These are phyloP conservation scores for Neophaeococcomyces mojaviensis DNA, from an alignment of 2,329 filamentous ascomycete species.

Conservation along the genomic window DNA sequence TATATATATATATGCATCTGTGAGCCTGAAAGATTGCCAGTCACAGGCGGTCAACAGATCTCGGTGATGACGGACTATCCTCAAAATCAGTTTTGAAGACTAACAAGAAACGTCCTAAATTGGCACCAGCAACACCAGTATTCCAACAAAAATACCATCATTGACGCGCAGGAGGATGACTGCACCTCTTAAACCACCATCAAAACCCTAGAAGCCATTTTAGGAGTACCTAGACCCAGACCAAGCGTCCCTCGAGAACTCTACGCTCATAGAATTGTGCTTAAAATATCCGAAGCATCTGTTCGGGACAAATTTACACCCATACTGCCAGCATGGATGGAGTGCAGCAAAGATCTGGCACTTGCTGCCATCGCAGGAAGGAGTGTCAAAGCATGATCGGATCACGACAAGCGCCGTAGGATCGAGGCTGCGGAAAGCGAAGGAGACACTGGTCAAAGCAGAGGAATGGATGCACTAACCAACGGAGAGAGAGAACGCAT, in stretches of 20 bases:
- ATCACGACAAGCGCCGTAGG: neutral
- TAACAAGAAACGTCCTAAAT: too few species aligned
- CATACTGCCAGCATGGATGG: neutral
- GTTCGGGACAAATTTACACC: constrained; percentile 2
- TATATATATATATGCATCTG: too few species aligned
- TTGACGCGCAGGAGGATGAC: neutral
- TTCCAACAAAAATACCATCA: too few species aligned
- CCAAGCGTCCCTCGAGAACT: neutral
- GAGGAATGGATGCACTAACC: neutral
- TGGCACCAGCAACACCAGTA: too few species aligned
- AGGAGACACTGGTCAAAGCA: neutral
- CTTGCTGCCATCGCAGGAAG: neutral
- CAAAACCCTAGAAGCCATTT: neutral
- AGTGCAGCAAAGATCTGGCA: neutral
- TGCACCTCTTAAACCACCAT: neutral
- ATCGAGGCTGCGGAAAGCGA: neutral
- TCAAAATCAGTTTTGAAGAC: too few species aligned
- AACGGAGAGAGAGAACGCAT: neutral
- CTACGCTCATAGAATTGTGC: neutral
- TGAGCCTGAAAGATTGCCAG: too few species aligned
- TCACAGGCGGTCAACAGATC: too few species aligned
- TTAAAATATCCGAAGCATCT: constrained; percentile 1
- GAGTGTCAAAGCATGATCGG: neutral
- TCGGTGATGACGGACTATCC: too few species aligned
- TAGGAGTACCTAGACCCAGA: neutral